Percentiles rank a stretch among this genome's conserved stretches.
Conservation (phyloP, 345 rosid genomes). For the Firmiana major region DNA sequence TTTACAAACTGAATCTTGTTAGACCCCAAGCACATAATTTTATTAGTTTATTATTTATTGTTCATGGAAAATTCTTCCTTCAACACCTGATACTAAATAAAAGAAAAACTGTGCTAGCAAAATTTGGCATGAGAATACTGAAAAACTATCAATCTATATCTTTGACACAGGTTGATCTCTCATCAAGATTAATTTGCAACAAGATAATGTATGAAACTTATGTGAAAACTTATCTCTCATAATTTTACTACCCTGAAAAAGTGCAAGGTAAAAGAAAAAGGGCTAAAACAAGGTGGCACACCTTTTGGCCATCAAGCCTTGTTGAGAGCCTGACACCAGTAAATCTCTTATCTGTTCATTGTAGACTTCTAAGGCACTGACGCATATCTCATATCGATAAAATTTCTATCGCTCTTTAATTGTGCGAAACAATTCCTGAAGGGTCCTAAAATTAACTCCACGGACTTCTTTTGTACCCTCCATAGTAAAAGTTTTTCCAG, state of each 20-base stretch:
- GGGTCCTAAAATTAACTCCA: slow-evolving; percentile 90
- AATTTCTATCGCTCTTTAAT: slow-evolving; percentile 60
- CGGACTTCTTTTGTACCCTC: slow-evolving; percentile 84
- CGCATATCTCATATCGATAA: slow-evolving; percentile 65
- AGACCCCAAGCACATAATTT: neutral
- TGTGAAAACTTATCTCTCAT: neutral
- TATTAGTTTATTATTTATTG: too few species aligned
- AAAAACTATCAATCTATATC: neutral
- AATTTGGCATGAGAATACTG: neutral
- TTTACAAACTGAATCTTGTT: neutral
- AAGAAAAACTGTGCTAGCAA: neutral
- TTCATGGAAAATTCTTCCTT: neutral
- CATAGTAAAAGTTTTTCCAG: slow-evolving; percentile 93
- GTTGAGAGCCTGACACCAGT: slow-evolving; percentile 53
- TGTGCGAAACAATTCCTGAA: slow-evolving; percentile 65
- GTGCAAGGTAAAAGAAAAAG: neutral
- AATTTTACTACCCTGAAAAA: neutral
- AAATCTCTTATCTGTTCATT: slow-evolving; percentile 94
- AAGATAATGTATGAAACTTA: neutral
- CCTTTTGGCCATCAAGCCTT: slow-evolving; percentile 66
- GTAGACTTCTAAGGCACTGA: slow-evolving; percentile 94
- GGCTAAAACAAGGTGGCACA: slow-evolving; percentile 9
- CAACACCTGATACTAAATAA: too few species aligned
- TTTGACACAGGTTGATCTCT: neutral
- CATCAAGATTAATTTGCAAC: neutral